These are phyloP conservation scores for Vaccinium darrowii DNA, from an alignment of 148 eudicot species.

Conservation along the genomic window DNA sequence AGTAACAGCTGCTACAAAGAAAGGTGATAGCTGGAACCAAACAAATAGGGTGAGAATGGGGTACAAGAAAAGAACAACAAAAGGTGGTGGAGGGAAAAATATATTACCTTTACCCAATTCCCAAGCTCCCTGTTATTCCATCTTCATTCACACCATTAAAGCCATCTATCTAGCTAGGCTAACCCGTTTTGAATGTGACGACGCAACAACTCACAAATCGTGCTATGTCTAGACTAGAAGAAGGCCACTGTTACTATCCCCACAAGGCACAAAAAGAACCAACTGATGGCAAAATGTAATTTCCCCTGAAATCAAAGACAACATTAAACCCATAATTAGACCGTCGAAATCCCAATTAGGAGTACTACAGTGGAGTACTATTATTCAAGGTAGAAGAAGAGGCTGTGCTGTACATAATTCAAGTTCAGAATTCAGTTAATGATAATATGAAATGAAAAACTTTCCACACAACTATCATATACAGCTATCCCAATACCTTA, in stretches of 20 bases:
- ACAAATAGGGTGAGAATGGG: background rate
- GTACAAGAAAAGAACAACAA: slow-evolving; percentile 20
- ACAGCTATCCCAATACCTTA: no score
- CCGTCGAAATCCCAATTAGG: no score
- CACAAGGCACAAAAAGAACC: slow-evolving; percentile 5
- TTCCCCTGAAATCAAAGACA: slow-evolving; percentile 16
- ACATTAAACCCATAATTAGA: background rate
- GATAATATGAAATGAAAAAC: no score
- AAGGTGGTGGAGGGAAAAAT: background rate
- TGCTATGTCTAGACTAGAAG: background rate
- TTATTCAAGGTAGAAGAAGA: no score
- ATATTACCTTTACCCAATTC: slow-evolving; percentile 25
- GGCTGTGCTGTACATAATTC: no score
- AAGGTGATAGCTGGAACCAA: background rate
- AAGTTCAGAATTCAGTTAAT: no score
- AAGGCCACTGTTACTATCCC: slow-evolving; percentile 6
- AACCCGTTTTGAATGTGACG: background rate
- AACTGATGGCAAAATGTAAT: slow-evolving; percentile 1
- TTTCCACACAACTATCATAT: no score
- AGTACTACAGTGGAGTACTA: no score
- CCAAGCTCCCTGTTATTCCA: slow-evolving; percentile 21
- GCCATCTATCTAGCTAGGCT: background rate
- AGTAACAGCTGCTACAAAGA: background rate
- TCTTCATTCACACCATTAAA: background rate
- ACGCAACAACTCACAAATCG: background rate